Base-by-base conservation (phyloP, 176 grass and related monocot species). In the Zea luxurians region DNA sequence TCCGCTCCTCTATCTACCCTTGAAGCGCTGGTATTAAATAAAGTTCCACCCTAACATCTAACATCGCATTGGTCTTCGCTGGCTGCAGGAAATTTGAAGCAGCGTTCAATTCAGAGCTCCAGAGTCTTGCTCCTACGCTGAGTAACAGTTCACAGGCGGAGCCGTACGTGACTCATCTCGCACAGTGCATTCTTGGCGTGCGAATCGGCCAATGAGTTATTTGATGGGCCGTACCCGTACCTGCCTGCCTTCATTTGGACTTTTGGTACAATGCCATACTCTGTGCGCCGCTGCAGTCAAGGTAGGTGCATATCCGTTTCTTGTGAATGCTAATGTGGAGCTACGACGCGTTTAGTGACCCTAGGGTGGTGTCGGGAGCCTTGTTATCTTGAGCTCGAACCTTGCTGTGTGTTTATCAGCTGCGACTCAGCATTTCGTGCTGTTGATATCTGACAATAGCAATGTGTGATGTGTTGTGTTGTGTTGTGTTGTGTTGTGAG, bases 101-200 rank as follows among this genome's bases (percentile, higher is more conserved):
- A 48, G 92, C 92, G 59, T 98, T 98, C 70, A 92, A 98, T 83
- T 87, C 55, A 10, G 96, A 98, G 85, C 88, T 93, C 55, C 96
- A 99, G 48, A 92, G 92, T 73, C 86, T 99, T 16, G 50, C 73
- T 40, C 87, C 88, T 62, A 90, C 91, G 13, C 59, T 95, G 61
- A 95, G 83, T 47, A 89, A 78, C 62, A 98, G 84, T 76, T 95
- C 89, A 16, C 96, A 95, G 40, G 87, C 96, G 42, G 92, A 98
- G 71, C 92, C 96, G 4, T 98, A 98, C 62, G 81, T 99, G 45
- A 92, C 90, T 4, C 96, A 91, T 92, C 92, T 99, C 27, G 92
- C 88, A 10, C 96, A 93, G 53, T 92, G 92, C 88, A 92, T 99
- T 69, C 83, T 99, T 69, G 96, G 91, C 9, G 71, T 91, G 16